Conservation (phyloP, 2,329 filamentous ascomycete species). For the Phialophora macrospora region DNA sequence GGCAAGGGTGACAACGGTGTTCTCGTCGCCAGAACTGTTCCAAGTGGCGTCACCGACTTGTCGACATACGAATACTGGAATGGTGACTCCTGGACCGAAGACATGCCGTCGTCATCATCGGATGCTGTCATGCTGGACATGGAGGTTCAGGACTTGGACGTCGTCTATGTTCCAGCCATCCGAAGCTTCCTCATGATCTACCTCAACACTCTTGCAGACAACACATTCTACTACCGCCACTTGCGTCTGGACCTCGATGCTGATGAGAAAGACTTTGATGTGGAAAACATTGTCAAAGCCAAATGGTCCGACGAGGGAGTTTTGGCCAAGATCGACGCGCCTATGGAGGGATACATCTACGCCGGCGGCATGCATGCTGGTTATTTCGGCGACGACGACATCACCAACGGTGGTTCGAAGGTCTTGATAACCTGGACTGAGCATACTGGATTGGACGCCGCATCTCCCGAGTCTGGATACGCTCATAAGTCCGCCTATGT, state of each 20-base stretch:
- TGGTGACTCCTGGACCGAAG: slow-evolving; percentile 38
- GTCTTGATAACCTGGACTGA: slow-evolving; percentile 44
- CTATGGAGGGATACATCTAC: slow-evolving; percentile 41
- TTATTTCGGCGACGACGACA: slow-evolving; percentile 43
- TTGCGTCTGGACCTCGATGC: slow-evolving; percentile 39
- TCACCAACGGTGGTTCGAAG: slow-evolving; percentile 43
- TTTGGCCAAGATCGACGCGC: slow-evolving; percentile 38
- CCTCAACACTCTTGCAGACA: slow-evolving; percentile 42
- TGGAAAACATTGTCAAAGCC: slow-evolving; percentile 40
- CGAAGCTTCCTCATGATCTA: slow-evolving; percentile 44
- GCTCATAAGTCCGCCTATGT: slow-evolving; percentile 33
- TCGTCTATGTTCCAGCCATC: slow-evolving; percentile 44
- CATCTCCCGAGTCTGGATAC: slow-evolving; percentile 40
- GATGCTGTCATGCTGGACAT: slow-evolving; percentile 40
- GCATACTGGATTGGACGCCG: slow-evolving; percentile 41
- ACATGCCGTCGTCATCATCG: slow-evolving; percentile 35
- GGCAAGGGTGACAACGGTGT: slow-evolving; percentile 41
- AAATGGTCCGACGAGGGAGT: slow-evolving; percentile 42
- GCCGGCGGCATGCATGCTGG: slow-evolving; percentile 42
- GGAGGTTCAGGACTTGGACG: slow-evolving; percentile 41
- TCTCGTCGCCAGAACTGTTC: slow-evolving; percentile 38
- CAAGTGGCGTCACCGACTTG: slow-evolving; percentile 34
- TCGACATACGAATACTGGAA: slow-evolving; percentile 42
- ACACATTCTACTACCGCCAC: slow-evolving; percentile 44
- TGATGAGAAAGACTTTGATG: slow-evolving; percentile 37